These are phyloP conservation scores for Ehretia macrophylla DNA, from an alignment of 257 asterid species.

Conservation along the genomic window DNA sequence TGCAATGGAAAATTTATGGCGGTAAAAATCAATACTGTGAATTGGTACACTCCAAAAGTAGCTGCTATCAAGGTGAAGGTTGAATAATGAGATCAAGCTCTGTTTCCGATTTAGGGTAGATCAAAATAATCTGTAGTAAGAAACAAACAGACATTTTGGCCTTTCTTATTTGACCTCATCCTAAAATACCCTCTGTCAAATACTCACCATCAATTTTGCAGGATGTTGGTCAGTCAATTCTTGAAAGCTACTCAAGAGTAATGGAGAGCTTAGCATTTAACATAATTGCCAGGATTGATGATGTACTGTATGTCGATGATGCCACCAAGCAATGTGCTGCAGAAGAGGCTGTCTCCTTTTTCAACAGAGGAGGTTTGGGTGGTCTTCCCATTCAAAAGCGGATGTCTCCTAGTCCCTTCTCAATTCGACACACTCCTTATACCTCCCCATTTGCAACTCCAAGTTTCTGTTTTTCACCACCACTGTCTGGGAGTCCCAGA, in stretches of 20 bases:
- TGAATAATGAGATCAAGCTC: too few relatives aligned
- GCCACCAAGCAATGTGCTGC: conserved; percentile 64
- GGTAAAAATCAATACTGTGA: too few relatives aligned
- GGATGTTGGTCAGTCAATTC: conserved; percentile 98
- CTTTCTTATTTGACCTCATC: too few relatives aligned
- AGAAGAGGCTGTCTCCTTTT: conserved; percentile 61
- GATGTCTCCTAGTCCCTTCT: conserved; percentile 94
- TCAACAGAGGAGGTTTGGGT: conserved; percentile 62
- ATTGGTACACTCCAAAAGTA: too few relatives aligned
- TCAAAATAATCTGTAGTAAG: too few relatives aligned
- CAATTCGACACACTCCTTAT: conserved; percentile 85
- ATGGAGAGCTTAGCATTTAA: conserved; percentile 98
- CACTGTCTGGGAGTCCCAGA: conserved; percentile 57
- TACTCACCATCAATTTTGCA: too few relatives aligned
- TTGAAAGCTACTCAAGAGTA: conserved; percentile 97
- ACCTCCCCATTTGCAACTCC: conserved; percentile 96
- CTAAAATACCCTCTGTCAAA: too few relatives aligned
- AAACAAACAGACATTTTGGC: too few relatives aligned
- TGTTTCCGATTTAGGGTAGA: too few relatives aligned
- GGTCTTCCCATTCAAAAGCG: conserved; percentile 90
- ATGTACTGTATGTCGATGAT: conserved; percentile 80
- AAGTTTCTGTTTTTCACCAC: conserved; percentile 77
- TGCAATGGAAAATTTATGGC: too few relatives aligned
- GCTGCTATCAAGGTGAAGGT: too few relatives aligned
- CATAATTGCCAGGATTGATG: conserved; percentile 91